Evolutionary conservation across 768 basidiomycete genomes (phyloP).

Genomic region (Kwoniella sp.): DNA sequence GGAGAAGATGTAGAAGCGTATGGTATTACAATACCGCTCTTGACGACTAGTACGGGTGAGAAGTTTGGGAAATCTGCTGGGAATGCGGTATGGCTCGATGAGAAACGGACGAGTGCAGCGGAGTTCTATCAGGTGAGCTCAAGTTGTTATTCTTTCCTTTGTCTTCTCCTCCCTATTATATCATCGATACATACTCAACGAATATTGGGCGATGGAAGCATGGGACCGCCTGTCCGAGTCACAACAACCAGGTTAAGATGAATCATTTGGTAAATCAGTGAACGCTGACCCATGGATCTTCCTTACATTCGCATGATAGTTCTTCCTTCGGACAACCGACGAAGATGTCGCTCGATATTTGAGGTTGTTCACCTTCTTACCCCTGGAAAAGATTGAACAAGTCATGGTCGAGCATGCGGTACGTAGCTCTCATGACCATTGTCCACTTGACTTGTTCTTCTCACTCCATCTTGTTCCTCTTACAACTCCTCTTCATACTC

Average conservation of each 20-base stretch:
- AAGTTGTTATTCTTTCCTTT: too few relatives aligned
- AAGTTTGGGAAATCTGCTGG: slow-evolving; percentile 98
- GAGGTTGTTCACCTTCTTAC: slow-evolving; percentile 77
- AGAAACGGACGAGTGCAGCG: slow-evolving; percentile 73
- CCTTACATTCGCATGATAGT: slow-evolving; percentile 60
- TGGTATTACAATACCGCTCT: slow-evolving; percentile 89
- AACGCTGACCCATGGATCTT: background rate
- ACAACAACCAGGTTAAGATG: too few relatives aligned
- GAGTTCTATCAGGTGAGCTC: slow-evolving; percentile 86
- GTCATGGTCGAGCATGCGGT: slow-evolving; percentile 68
- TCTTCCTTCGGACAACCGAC: slow-evolving; percentile 81
- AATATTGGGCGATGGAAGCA: too few relatives aligned
- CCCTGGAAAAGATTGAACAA: slow-evolving; percentile 63
- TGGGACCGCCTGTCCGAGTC: too few relatives aligned
- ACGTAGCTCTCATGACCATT: slow-evolving; percentile 12
- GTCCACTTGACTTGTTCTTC: too few relatives aligned
- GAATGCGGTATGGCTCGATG: slow-evolving; percentile 90
- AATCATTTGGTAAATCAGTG: too few relatives aligned
- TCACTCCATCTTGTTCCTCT: too few relatives aligned
- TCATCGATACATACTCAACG: too few relatives aligned
- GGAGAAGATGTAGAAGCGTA: slow-evolving; percentile 60
- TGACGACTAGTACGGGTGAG: slow-evolving; percentile 83
- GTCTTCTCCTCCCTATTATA: too few relatives aligned
- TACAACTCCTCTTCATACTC: too few relatives aligned
- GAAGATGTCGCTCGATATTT: slow-evolving; percentile 77